Base-by-base conservation (phyloP, 805 yeast genomes). In the Nakazawaea wyomingensis region DNA sequence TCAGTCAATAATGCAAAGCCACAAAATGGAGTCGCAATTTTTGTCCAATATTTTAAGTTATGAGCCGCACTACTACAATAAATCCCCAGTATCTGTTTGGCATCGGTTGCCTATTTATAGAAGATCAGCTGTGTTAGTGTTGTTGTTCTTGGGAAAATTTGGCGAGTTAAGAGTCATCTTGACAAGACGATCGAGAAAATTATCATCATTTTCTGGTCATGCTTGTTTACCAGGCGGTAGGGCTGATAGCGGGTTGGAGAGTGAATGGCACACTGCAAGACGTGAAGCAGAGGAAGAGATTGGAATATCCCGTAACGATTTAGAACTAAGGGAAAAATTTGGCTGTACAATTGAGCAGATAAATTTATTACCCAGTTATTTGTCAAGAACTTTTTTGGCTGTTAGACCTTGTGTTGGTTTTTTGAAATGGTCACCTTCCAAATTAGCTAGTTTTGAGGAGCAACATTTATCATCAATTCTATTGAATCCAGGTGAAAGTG, bases 211-310 rank as follows among this genome's bases (percentile, higher is more conserved):
- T 63, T 84, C 93, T 0, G 96, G 97, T 4, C 96, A 90, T 59
- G 85, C 85, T 5, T 87, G 96, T 1, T 68, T 90, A 7, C 98
- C 98, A 4, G 98, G 98, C 2, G 98, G 97, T 7, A 86, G 83
- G 55, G 89, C 95, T 4, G 97, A 90, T 59, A 56, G 51, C 33
- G 78, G 72, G 0, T 66, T 74, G 16, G 88, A 87, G 52, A 61
- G 73, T 11, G 86, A 85, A 45, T 81, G 83, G 71, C 72, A 74
- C 34, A 82, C 83, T 31, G 83, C 96, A 0, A 68, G 95, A 46
- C 67, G 98, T 26, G 98, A 90, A 60, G 79, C 89, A 48, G 74
- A 72, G 44, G 98, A 90, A 57, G 98, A 90, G 57, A 85, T 90
- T 39, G 96, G 96, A 0, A 58, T 87, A 18, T 71, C 74, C 9